Conservation (phyloP, 768 basidiomycete genomes). For the Sarcodon aspratus region DNA sequence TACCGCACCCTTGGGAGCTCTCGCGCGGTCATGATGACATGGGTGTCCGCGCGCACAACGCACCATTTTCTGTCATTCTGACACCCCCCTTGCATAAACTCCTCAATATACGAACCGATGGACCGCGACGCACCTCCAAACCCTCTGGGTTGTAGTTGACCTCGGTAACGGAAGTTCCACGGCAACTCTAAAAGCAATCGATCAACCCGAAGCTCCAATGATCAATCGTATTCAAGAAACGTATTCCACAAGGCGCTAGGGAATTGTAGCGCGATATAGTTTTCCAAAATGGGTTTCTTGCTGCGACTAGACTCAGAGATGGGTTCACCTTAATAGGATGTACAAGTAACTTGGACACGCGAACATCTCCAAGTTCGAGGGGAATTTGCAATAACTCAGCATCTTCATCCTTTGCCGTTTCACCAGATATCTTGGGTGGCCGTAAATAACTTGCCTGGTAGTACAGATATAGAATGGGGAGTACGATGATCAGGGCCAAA, state of each 20-base stretch:
- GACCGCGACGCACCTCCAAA: conserved; percentile 48
- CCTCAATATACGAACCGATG: too few relatives aligned
- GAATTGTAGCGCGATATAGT: neutral
- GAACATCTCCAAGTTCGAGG: conserved; percentile 21
- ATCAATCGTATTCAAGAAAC: too few relatives aligned
- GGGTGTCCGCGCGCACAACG: conserved; percentile 44
- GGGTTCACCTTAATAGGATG: conserved; percentile 11
- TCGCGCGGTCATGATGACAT: conserved; percentile 55
- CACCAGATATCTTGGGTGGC: too few relatives aligned
- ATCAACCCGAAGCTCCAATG: too few relatives aligned
- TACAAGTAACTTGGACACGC: conserved; percentile 45
- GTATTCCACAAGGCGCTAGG: too few relatives aligned
- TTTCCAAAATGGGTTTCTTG: neutral
- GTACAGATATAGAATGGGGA: too few relatives aligned
- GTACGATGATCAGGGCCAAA: too few relatives aligned
- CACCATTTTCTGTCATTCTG: conserved; percentile 69
- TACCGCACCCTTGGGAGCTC: conserved; percentile 45
- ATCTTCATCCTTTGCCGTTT: neutral
- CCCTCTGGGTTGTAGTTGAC: conserved; percentile 50
- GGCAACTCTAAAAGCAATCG: conserved; percentile 48
- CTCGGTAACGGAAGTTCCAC: conserved; percentile 47
- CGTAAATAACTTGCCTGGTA: too few relatives aligned
- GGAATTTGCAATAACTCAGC: conserved; percentile 2
- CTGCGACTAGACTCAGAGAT: neutral
- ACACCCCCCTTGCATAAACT: neutral